Evolutionary conservation across 2,329 filamentous ascomycete species (phyloP).

Genomic region (Paracoccidioides lutzii): DNA sequence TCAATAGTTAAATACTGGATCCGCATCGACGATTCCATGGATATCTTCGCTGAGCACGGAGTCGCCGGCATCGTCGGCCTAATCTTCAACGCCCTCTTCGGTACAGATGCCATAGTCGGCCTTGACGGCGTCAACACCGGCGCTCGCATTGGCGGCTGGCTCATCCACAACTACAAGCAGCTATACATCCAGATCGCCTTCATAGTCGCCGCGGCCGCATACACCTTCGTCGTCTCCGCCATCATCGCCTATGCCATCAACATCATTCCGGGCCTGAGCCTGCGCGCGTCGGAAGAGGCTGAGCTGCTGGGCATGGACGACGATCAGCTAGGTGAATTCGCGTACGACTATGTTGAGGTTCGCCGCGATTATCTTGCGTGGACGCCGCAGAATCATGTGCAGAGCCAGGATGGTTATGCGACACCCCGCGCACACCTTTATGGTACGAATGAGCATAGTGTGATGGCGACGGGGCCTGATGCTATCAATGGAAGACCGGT

Average conservation of each 20-base stretch:
- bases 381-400: slow-evolving; percentile 34
- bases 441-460: slow-evolving; percentile 46
- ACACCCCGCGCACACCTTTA: slow-evolving; percentile 48
- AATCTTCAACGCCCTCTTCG: slow-evolving; percentile 64
- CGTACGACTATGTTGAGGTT: slow-evolving; percentile 41
- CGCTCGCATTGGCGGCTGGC: slow-evolving; percentile 48
- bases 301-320: slow-evolving; percentile 53
- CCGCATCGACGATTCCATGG: slow-evolving; percentile 73
- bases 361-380: slow-evolving; percentile 39
- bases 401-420: slow-evolving; percentile 36
- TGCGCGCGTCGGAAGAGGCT: slow-evolving; percentile 53
- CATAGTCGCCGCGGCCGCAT: slow-evolving; percentile 50
- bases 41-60: slow-evolving; percentile 83
- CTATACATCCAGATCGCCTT: slow-evolving; percentile 60
- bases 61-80: slow-evolving; percentile 73
- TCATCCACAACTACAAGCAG: slow-evolving; percentile 58
- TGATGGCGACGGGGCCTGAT: slow-evolving; percentile 35
- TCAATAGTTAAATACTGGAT: slow-evolving; percentile 56
- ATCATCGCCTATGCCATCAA: slow-evolving; percentile 60
- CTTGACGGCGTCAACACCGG: slow-evolving; percentile 53
- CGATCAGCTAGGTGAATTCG: slow-evolving; percentile 40
- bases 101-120: slow-evolving; percentile 57
- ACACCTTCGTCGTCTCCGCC: slow-evolving; percentile 55
- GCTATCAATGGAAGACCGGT: neutral
- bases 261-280: slow-evolving; percentile 55